Evolutionary conservation across 164 flowering plant genomes (phyloP).

Genomic region (Malania oleifera): DNA sequence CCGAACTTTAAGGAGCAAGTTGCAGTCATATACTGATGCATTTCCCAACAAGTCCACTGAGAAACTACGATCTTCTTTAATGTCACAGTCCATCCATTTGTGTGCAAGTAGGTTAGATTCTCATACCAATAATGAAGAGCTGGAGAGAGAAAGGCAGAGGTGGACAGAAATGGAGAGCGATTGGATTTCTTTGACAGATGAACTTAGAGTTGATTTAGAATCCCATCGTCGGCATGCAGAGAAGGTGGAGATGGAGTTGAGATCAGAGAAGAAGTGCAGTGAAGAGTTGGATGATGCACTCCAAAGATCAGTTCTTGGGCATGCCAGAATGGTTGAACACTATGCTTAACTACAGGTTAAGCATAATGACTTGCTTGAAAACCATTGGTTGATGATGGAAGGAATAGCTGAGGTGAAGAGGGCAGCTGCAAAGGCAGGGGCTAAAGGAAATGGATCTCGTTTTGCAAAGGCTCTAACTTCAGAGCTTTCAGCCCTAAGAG

Average conservation of each 20-base stretch:
- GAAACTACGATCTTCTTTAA: conserved; percentile 30
- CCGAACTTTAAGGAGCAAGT: conserved; percentile 46
- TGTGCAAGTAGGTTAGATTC: conserved; percentile 33
- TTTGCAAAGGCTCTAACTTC: conserved; percentile 72
- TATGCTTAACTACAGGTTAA: conserved; percentile 89
- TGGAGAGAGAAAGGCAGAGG: conserved; percentile 72
- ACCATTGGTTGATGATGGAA: conserved; percentile 66
- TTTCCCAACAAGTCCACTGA: conserved; percentile 35
- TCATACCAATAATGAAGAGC: conserved; percentile 36
- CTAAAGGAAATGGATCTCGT: conserved; percentile 60
- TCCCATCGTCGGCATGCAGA: conserved; percentile 63
- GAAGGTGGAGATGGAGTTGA: conserved; percentile 65
- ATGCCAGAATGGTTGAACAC: conserved; percentile 84
- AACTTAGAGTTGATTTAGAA: conserved; percentile 76
- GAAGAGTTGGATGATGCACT: conserved; percentile 89
- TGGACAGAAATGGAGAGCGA: conserved; percentile 97
- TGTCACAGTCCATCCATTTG: conserved; percentile 43
- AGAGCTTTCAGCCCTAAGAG: conserved; percentile 79
- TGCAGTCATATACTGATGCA: conserved; percentile 39
- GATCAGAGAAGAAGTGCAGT: conserved; percentile 59
- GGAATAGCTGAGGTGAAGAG: conserved; percentile 81
- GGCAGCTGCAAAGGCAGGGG: conserved; percentile 82
- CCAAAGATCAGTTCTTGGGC: conserved; percentile 71
- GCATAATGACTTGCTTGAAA: conserved; percentile 56
- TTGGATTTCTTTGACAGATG: conserved; percentile 96